A percentile compares a stretch with the other conserved stretches of the same genome.
These are phyloP conservation scores for Ascosphaera apis DNA, from an alignment of 2,329 filamentous ascomycete species.

Conservation along the genomic window DNA sequence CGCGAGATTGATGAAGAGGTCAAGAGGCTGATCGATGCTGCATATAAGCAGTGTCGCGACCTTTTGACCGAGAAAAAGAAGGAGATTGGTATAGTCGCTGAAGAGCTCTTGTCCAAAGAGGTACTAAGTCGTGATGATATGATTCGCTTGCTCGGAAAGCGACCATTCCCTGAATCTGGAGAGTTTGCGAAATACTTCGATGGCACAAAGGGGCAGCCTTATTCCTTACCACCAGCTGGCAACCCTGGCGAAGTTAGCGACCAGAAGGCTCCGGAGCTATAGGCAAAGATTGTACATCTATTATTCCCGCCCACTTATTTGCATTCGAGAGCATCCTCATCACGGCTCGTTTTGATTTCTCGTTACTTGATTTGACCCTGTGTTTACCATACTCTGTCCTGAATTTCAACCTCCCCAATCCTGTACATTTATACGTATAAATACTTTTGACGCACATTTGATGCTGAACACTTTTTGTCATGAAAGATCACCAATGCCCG, in stretches of 20 bases:
- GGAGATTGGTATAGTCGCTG: slow-evolving; percentile 72
- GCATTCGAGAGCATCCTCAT: no score
- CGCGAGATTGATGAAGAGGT: slow-evolving; percentile 84
- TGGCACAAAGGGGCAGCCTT: slow-evolving; percentile 18
- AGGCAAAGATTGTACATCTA: no score
- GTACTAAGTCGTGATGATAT: slow-evolving; percentile 80
- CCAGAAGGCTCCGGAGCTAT: slow-evolving; percentile 2
- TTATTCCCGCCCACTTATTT: no score
- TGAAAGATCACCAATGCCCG: no score
- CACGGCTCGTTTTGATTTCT: no score
- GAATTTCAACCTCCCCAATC: no score
- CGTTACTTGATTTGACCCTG: no score
- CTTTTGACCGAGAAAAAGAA: slow-evolving; percentile 67
- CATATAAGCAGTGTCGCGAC: slow-evolving; percentile 72
- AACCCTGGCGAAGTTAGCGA: slow-evolving; percentile 17
- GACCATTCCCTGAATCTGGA: slow-evolving; percentile 63
- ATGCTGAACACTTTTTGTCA: no score
- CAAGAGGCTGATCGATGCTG: slow-evolving; percentile 70
- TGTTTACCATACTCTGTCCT: no score
- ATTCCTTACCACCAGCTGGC: slow-evolving; percentile 25
- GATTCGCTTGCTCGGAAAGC: slow-evolving; percentile 61
- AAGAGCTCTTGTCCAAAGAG: slow-evolving; percentile 83
- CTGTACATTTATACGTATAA: no score
- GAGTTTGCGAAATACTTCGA: slow-evolving; percentile 92
- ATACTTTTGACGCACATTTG: no score